Percentiles rank a stretch among this genome's conserved stretches.
Evolutionary conservation across 371 early-diverging fungal genomes (phyloP).

Genomic region (Mucor velutinosus): DNA sequence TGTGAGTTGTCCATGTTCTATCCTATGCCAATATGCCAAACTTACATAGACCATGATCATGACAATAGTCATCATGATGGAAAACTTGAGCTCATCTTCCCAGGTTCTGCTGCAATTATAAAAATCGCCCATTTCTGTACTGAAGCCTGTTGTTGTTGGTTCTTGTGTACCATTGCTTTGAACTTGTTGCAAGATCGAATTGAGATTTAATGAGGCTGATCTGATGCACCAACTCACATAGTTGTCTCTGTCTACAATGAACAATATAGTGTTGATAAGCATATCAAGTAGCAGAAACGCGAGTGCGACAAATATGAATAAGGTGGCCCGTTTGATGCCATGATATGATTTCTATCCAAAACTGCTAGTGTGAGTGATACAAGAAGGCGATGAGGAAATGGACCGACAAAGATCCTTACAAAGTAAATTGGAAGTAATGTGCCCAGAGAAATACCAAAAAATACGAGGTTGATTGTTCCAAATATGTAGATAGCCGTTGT

Average conservation of each 20-base stretch:
- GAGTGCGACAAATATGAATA: constrained; percentile 21
- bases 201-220: constrained; percentile 15
- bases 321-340: constrained; percentile 19
- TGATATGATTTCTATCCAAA: constrained; percentile 11
- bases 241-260: constrained; percentile 26
- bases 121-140: constrained; percentile 25
- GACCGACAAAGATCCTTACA: constrained; percentile 15
- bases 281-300: constrained; percentile 32
- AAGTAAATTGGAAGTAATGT: constrained; percentile 35
- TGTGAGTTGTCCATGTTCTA: background rate
- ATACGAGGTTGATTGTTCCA: constrained; percentile 42
- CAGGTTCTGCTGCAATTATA: constrained; percentile 48
- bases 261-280: constrained; percentile 35
- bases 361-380: background rate
- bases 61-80: constrained; percentile 33
- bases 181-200: background rate
- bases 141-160: background rate
- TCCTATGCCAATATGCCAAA: background rate
- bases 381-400: background rate
- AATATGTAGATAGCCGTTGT: constrained; percentile 39
- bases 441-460: constrained; percentile 31
- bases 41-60: constrained; percentile 48
- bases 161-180: background rate
- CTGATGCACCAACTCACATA: constrained; percentile 37
- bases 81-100: constrained; percentile 51